Evolutionary conservation across 257 asterid genomes (phyloP).

Genomic region (Ophiorrhiza pumila): DNA sequence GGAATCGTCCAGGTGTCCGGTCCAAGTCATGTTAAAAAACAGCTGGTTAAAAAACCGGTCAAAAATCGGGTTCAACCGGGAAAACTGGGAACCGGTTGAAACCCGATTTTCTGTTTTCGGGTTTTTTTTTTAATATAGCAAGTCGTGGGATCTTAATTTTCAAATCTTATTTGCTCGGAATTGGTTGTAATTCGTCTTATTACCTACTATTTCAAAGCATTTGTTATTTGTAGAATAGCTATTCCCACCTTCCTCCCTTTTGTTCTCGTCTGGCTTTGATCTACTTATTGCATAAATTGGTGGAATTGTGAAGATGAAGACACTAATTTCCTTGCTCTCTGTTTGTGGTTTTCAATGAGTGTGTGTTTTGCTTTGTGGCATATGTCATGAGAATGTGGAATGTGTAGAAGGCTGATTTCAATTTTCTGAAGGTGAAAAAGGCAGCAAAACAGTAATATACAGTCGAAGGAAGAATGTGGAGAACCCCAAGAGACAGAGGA

Average conservation of each 20-base stretch:
- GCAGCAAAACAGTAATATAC: conserved; percentile 20
- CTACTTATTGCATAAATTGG: not conserved
- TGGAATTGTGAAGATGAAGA: not conserved
- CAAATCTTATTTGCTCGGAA: not conserved
- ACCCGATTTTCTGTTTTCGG: too few relatives aligned
- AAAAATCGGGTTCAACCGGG: too few relatives aligned
- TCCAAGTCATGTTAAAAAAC: too few relatives aligned
- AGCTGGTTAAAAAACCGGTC: too few relatives aligned
- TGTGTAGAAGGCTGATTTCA: not conserved
- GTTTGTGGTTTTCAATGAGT: not conserved
- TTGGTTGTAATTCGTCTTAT: not conserved
- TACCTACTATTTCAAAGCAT: not conserved
- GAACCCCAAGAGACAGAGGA: conserved; percentile 21
- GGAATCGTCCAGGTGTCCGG: too few relatives aligned
- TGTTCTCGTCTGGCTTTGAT: not conserved
- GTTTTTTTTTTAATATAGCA: not conserved
- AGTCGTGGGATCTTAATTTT: not conserved
- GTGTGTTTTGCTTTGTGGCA: not conserved
- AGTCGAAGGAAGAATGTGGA: conserved; percentile 16
- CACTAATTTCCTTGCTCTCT: not conserved
- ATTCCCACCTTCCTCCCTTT: not conserved
- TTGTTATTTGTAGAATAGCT: not conserved
- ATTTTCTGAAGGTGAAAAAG: conserved; percentile 36
- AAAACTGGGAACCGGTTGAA: too few relatives aligned
- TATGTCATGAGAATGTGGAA: not conserved